phyloP scores from a whole-genome alignment of 257 asterid species.

The Primulina huaijiensis region DNA sequence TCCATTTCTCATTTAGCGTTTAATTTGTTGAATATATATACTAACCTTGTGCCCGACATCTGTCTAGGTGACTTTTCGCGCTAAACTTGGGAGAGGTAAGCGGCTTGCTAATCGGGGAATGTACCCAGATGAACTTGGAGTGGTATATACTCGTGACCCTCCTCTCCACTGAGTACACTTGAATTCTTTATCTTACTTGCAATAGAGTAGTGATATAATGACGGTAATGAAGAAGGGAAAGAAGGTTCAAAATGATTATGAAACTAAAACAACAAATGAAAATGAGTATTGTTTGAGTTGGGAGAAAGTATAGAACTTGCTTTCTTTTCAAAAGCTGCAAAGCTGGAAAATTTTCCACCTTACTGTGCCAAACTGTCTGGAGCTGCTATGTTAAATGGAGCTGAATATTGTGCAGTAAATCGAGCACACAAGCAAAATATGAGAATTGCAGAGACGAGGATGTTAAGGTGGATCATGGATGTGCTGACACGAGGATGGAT shows the following conservation, averaged over 20 bases:
- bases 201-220: not conserved
- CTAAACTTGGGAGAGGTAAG: conserved; percentile 67
- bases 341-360: not conserved
- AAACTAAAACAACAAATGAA: no score
- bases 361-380: not conserved
- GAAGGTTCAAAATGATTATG: not conserved
- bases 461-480: not conserved
- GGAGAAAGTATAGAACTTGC: not conserved
- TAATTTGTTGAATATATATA: conserved; percentile 5
- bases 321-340: not conserved
- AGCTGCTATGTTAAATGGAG: not conserved
- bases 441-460: not conserved
- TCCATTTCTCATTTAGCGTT: conserved; percentile 16
- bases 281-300: not conserved
- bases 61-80: conserved; percentile 85
- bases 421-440: not conserved
- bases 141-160: conserved; percentile 44
- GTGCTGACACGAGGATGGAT: not conserved
- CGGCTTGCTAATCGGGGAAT: conserved; percentile 66
- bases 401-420: not conserved
- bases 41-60: conserved; percentile 9
- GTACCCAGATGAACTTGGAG: conserved; percentile 90
- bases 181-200: not conserved
- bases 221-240: not conserved
- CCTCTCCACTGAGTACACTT: not conserved